Percentiles rank a stretch among this genome's conserved stretches.
Evolutionary conservation across 345 rosid genomes (phyloP).

Genomic region (Populus alba): DNA sequence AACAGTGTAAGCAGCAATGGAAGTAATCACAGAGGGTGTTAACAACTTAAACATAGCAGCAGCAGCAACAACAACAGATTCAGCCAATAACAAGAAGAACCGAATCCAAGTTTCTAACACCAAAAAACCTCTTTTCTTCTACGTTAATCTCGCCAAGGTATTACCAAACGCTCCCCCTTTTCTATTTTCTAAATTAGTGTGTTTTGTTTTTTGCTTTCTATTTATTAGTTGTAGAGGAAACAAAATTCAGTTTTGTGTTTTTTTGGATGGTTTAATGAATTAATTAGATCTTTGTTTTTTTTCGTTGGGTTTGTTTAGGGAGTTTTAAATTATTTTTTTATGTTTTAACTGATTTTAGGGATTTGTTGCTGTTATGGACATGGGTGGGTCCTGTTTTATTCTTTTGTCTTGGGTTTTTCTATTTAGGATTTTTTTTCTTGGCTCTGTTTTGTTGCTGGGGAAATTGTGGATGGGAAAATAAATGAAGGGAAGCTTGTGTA

Average conservation of each 20-base stretch:
- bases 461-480: background rate
- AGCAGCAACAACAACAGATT: background rate
- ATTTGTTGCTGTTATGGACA: background rate
- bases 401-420: background rate
- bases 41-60: conserved; percentile 16
- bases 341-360: background rate
- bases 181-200: background rate
- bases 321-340: background rate
- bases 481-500: background rate
- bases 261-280: background rate
- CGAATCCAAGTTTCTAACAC: conserved; percentile 74
- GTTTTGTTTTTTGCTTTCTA: background rate
- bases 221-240: background rate
- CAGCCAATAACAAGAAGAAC: conserved; percentile 44
- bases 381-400: background rate
- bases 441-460: background rate
- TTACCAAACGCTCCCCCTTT: background rate
- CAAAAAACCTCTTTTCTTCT: conserved; percentile 69
- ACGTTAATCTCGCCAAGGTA: conserved; percentile 78
- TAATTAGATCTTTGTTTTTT: background rate
- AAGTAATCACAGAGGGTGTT: conserved; percentile 16
- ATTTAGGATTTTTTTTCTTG: background rate
- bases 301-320: background rate
- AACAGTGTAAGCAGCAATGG: background rate
- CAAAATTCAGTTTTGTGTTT: background rate